Evolutionary conservation across 2,329 filamentous ascomycete genomes (phyloP), one percentile per base, ranked within the genome.

Genomic region (Ophiostoma triangulosporum): DNA sequence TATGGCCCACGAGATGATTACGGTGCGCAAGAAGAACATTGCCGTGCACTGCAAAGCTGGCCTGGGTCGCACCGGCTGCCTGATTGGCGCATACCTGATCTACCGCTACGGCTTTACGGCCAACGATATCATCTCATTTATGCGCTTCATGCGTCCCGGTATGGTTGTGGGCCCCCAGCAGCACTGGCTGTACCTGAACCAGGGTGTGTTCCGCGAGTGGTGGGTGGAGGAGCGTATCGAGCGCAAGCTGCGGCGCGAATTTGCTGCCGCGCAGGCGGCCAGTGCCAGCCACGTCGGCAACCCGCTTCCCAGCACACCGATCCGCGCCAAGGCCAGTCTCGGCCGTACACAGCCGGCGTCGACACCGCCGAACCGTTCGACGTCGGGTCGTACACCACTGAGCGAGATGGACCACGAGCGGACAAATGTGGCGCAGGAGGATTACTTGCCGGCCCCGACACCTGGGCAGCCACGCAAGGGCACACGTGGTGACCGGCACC

Each of bases 151-250:
- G 91, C 80, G 91, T 55, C 93, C 93, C 0, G 93, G 93, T 52
- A 98, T 98, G 93, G 93, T 98, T 6, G 93, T 98, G 52, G 93
- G 93, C 0, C 93, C 93, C 36, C 93, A 98, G 66, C 93, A 98
- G 70, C 93, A 98, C 70, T 98, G 93, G 93, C 78, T 98, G 53
- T 93, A 98, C 66, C 78, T 98, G 58, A 96, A 98, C 72, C 93
- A 98, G 69, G 86, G 86, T 33, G 84, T 86, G 33, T 98, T 98
- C 81, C 81, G 93, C n/a, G 89, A 97, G 69, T 98, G 93, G 93
- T 97, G 90, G 88, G 78, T 93, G 63, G 88, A 89, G 70, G 86
- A 91, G 70, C 86, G 89, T 64, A 71, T 91, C 55, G 85, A 89
- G 67, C 81, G 76, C 53, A 80, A 77, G 65, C 70, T 82, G 52